Percentiles rank a stretch among this genome's conserved stretches.
Conservation (phyloP, 192 early-diverging fungal genomes). For the Coemansia sp. region DNA sequence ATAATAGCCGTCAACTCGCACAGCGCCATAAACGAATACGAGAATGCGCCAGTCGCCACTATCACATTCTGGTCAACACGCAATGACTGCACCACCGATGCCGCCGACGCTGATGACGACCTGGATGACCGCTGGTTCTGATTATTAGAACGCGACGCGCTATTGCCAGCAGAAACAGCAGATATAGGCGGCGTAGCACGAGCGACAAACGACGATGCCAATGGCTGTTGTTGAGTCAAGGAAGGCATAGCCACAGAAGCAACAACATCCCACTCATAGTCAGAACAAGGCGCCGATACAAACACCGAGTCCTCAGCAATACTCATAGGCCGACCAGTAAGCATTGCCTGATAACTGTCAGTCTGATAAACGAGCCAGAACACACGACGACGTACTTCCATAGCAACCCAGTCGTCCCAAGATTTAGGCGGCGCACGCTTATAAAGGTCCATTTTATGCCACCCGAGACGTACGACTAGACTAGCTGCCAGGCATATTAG, state of each 20-base stretch:
- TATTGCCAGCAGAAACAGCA: too few relatives aligned
- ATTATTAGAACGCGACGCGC: too few relatives aligned
- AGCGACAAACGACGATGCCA: background rate
- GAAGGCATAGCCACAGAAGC: background rate
- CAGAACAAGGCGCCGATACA: constrained; percentile 53
- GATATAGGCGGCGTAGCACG: background rate
- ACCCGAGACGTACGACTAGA: constrained; percentile 46
- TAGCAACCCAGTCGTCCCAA: constrained; percentile 51
- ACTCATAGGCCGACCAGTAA: constrained; percentile 49
- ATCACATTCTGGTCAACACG: constrained; percentile 37
- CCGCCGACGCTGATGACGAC: constrained; percentile 31
- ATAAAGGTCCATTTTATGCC: constrained; percentile 53
- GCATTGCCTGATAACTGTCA: constrained; percentile 58
- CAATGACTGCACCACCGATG: constrained; percentile 26
- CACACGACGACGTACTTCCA: constrained; percentile 43
- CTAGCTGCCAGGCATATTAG: constrained; percentile 53
- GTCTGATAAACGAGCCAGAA: constrained; percentile 59
- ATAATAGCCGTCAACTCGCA: constrained; percentile 55
- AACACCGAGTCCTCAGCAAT: constrained; percentile 52
- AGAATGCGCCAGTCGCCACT: constrained; percentile 55
- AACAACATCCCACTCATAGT: constrained; percentile 54
- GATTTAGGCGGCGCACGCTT: constrained; percentile 26
- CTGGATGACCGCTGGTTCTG: constrained; percentile 26
- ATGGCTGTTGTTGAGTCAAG: background rate
- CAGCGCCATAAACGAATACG: constrained; percentile 57